Percentiles rank a stretch among this genome's conserved stretches.
Conservation (phyloP, 352 stramenopile genomes). For the Pythium insidiosum region DNA sequence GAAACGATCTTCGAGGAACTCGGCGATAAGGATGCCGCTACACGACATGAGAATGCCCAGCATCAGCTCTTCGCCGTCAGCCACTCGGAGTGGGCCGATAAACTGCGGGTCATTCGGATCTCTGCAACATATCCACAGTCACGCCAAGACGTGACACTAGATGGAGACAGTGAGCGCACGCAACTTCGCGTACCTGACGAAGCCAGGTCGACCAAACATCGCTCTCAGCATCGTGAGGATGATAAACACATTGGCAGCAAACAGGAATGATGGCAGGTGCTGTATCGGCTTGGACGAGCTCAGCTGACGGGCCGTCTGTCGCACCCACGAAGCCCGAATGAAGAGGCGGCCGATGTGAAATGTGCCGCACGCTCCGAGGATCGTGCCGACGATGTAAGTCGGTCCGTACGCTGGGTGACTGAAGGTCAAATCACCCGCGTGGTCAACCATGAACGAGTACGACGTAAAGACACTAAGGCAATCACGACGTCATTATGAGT, state of each 20-base stretch:
- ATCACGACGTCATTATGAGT: no score
- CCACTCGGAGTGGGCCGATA: conserved; percentile 22
- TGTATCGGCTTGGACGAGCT: conserved; percentile 12
- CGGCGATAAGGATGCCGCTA: conserved; percentile 19
- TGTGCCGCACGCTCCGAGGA: conserved; percentile 35
- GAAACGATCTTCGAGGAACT: conserved; percentile 15
- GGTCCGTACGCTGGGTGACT: conserved; percentile 26
- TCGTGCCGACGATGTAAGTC: conserved; percentile 53
- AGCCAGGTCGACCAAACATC: conserved; percentile 17
- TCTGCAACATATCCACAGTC: conserved; percentile 13
- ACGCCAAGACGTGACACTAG: background rate
- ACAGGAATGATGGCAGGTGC: conserved; percentile 13
- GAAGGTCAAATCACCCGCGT: conserved; percentile 64
- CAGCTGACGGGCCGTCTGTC: conserved; percentile 5
- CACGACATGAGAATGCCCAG: conserved; percentile 37
- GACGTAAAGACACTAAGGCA: conserved; percentile 69
- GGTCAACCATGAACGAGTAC: conserved; percentile 85
- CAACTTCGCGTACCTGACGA: conserved; percentile 14
- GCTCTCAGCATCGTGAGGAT: conserved; percentile 14
- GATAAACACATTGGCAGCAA: conserved; percentile 19
- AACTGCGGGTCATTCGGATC: conserved; percentile 71
- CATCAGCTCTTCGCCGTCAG: conserved; percentile 26
- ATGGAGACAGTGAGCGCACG: background rate
- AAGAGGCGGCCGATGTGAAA: conserved; percentile 46
- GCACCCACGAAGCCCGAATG: conserved; percentile 10